phyloP scores from a whole-genome alignment of 2,329 filamentous ascomycete species.

The Trichoderma breve region DNA sequence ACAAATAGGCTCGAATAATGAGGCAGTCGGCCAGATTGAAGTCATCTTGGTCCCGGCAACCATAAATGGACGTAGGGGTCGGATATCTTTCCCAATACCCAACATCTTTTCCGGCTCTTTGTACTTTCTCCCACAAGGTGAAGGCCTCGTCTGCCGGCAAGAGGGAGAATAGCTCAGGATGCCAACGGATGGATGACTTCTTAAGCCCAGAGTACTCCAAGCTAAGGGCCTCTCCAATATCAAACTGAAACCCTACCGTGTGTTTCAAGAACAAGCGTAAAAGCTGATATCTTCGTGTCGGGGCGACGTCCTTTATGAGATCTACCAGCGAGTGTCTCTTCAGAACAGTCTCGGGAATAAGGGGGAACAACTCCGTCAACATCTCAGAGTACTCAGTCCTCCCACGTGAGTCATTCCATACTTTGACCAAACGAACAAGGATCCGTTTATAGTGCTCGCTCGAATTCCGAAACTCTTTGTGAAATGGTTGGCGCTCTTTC shows the following conservation, averaged over 20 bases:
- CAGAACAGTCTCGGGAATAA: background rate
- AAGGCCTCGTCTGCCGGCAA: background rate
- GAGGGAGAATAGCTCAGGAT: background rate
- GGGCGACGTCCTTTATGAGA: background rate
- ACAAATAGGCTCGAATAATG: background rate
- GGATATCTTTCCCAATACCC: background rate
- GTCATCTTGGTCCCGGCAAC: background rate
- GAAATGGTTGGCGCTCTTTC: background rate
- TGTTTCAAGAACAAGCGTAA: constrained; percentile 27
- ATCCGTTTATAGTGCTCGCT: background rate
- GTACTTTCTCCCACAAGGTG: background rate
- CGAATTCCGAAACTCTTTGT: background rate
- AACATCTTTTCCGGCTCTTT: background rate
- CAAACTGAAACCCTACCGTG: constrained; percentile 22
- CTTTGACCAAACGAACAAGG: background rate
- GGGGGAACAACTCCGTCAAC: background rate
- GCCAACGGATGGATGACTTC: background rate
- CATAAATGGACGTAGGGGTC: background rate
- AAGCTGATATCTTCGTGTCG: constrained; percentile 23
- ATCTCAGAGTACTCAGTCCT: background rate
- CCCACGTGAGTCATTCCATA: background rate
- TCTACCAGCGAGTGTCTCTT: background rate
- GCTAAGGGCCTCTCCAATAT: constrained; percentile 24
- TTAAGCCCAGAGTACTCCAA: background rate
- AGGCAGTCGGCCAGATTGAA: background rate